phyloP scores from a whole-genome alignment of 768 basidiomycete genomes.

The Serpula lacrymans region DNA sequence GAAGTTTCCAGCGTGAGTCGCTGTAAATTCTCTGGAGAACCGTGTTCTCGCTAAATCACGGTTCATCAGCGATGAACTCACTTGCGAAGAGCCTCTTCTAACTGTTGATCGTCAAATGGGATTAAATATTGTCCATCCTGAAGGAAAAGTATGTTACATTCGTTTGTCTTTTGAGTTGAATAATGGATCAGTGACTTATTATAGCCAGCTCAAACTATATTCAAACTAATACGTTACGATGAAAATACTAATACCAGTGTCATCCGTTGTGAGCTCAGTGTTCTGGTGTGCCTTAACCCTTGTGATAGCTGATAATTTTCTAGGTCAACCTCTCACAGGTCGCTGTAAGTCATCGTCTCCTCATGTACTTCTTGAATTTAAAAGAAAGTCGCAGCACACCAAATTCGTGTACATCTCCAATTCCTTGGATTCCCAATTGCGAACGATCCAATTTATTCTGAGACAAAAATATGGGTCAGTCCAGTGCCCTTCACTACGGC shows the following conservation, averaged over 20 bases:
- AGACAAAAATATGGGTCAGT: constrained; percentile 70
- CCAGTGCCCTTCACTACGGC: background rate
- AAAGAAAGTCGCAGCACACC: constrained; percentile 65
- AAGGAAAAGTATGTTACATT: constrained; percentile 72
- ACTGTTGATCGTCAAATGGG: constrained; percentile 97
- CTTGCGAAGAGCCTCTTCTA: constrained; percentile 81
- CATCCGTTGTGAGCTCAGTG: constrained; percentile 61
- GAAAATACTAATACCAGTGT: constrained; percentile 77
- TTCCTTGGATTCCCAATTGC: constrained; percentile 91
- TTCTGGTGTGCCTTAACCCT: constrained; percentile 2
- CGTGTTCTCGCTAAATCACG: background rate
- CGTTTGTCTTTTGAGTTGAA: constrained; percentile 1
- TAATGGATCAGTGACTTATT: constrained; percentile 1
- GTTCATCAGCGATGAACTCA: constrained; percentile 62
- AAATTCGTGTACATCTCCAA: constrained; percentile 95
- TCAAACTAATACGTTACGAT: constrained; percentile 82
- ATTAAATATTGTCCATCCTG: constrained; percentile 90
- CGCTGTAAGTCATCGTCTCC: constrained; percentile 61
- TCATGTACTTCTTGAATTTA: background rate
- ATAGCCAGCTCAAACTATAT: constrained; percentile 86
- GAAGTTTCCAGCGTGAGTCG: constrained; percentile 78
- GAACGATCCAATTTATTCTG: constrained; percentile 93
- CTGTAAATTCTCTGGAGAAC: background rate
- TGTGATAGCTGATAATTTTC: background rate
- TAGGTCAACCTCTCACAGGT: constrained; percentile 87